Evolutionary conservation across 768 basidiomycete species (phyloP).

Genomic region (Trametes elegans): DNA sequence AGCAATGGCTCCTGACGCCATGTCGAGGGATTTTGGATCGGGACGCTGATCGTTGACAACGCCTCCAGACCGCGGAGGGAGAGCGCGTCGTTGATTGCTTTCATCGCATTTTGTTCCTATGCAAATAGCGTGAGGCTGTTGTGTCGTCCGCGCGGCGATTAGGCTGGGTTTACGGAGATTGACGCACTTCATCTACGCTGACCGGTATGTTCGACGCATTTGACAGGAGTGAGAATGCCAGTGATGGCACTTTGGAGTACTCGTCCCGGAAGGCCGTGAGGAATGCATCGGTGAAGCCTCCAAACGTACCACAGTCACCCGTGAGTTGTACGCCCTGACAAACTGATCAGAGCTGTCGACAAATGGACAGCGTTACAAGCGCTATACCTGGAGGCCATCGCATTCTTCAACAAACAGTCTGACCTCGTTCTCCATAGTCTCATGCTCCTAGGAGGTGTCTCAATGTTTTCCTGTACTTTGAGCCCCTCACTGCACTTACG

Average conservation of each 20-base stretch:
- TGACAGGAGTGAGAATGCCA: slow-evolving; percentile 60
- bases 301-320: slow-evolving; percentile 61
- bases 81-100: slow-evolving; percentile 61
- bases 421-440: slow-evolving; percentile 67
- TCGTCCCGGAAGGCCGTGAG: slow-evolving; percentile 66
- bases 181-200: slow-evolving; percentile 45
- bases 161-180: slow-evolving; percentile 17
- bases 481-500: slow-evolving; percentile 35
- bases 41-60: slow-evolving; percentile 30
- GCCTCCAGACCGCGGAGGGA: slow-evolving; percentile 35
- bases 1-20: slow-evolving; percentile 29
- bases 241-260: slow-evolving; percentile 55
- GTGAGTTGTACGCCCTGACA: slow-evolving; percentile 67
- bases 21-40: slow-evolving; percentile 30
- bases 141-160: too few relatives aligned
- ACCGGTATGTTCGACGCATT: slow-evolving; percentile 33
- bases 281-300: slow-evolving; percentile 60
- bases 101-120: slow-evolving; percentile 32
- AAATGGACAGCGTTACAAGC: not conserved
- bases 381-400: slow-evolving; percentile 62
- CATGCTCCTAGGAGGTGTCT: slow-evolving; percentile 45
- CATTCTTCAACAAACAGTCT: slow-evolving; percentile 74
- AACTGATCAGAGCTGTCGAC: not conserved
- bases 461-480: not conserved
- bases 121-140: slow-evolving; percentile 29